phyloP scores from a whole-genome alignment of 1,139 yeast genomes.

The Eremothecium sinecaudum region DNA sequence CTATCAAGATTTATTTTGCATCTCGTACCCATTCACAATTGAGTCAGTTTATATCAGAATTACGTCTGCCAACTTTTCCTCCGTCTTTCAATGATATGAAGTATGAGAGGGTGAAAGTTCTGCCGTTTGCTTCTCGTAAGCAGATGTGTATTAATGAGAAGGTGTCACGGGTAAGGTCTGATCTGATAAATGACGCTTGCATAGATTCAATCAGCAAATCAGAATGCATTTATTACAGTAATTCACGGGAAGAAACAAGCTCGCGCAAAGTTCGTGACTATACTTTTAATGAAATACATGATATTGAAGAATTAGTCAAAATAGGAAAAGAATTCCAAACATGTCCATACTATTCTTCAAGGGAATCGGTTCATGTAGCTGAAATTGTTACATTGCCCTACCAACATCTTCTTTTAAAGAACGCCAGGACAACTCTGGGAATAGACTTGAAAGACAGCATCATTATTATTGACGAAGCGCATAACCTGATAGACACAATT shows the following conservation, averaged over 20 bases:
- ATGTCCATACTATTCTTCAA: slow-evolving; percentile 78
- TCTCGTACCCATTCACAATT: slow-evolving; percentile 91
- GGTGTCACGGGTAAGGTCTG: slow-evolving; percentile 42
- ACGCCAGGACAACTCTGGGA: slow-evolving; percentile 52
- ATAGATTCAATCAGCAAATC: slow-evolving; percentile 52
- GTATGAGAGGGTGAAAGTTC: slow-evolving; percentile 43
- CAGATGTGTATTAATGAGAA: slow-evolving; percentile 72
- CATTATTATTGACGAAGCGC: slow-evolving; percentile 87
- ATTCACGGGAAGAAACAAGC: slow-evolving; percentile 22
- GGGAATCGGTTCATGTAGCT: slow-evolving; percentile 45
- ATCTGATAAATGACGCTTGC: slow-evolving; percentile 76
- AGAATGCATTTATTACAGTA: slow-evolving; percentile 47
- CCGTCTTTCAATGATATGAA: slow-evolving; percentile 42
- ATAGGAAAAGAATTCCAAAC: slow-evolving; percentile 49
- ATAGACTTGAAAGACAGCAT: slow-evolving; percentile 55
- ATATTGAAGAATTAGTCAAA: slow-evolving; percentile 68
- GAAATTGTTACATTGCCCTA: slow-evolving; percentile 83
- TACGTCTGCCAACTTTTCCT: slow-evolving; percentile 53
- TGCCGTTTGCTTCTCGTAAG: slow-evolving; percentile 74
- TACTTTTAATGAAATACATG: slow-evolving; percentile 54
- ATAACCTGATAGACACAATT: slow-evolving; percentile 72
- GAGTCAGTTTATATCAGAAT: slow-evolving; percentile 69
- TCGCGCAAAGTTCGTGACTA: slow-evolving; percentile 49
- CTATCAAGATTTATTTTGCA: slow-evolving; percentile 52
- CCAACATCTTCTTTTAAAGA: slow-evolving; percentile 60